Evolutionary conservation across 345 rosid species (phyloP), one percentile per base, ranked within the genome.

Genomic region (Hibiscus syriacus): DNA sequence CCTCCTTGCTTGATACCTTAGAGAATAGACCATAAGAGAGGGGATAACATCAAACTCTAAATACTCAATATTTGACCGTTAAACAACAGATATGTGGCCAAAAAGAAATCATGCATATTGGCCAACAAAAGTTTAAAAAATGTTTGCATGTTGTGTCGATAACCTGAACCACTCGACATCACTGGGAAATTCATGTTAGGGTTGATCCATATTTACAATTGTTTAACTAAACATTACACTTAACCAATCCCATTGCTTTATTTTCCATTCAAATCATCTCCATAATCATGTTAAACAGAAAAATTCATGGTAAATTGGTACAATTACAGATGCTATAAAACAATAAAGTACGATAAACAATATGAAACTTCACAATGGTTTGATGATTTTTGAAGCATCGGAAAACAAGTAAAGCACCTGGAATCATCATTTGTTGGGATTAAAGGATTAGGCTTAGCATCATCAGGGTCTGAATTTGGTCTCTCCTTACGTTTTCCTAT

Each of bases 401-500:
- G 11, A 69, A 10, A 67, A 69, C 14, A 67, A 55, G 34, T 59
- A 60, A 23, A 71, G 56, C 66, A 94, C 99, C 99, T 85, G 83
- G 48, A 80, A 77, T 94, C 97, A 53, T 83, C 86, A 64, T 75
- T 84, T 25, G 75, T 76, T 0, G 97, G 99, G 65, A 38, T 61
- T 32, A 94, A 76, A 19, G 90, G 87, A 83, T 80, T 80, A 27
- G 41, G 73, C 68, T 72, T 77, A 71, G 80, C 75, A 77, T 67
- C 83, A 72, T 81, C 84, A 25, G 78, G 53, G 26, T 76, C 87
- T 5, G 71, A 72, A 66, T 77, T 84, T 2, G 81, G 55, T 74
- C 92, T 87, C 72, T 86, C 97, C 71, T 90, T 90, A 22, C 97
- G 84, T 73, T 93, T 90, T 64, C 97, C 98, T 90, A 77, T 19